Conservation (phyloP, 257 asterid species). For the Fraxinus americana region DNA sequence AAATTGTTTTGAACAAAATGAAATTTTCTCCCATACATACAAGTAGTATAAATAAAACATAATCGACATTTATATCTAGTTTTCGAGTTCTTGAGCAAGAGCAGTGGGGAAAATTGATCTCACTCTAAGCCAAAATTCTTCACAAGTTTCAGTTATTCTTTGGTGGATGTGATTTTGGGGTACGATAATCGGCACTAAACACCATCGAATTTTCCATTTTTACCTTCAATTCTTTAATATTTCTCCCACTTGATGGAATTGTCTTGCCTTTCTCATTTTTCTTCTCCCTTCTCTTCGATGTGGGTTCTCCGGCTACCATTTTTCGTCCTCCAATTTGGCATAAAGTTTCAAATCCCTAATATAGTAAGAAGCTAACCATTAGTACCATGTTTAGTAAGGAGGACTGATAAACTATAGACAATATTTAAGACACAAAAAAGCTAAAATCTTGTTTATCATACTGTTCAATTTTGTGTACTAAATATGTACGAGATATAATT, state of each 20-base stretch:
- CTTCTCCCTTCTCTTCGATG: not conserved
- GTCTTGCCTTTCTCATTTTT: not conserved
- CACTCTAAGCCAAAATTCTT: constrained; percentile 13
- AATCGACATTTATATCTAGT: constrained; percentile 1
- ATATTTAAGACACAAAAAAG: no score
- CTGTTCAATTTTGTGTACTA: no score
- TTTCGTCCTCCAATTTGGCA: constrained; percentile 41
- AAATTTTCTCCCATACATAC: constrained; percentile 20
- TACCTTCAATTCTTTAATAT: constrained; percentile 16
- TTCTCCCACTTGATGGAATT: constrained; percentile 4
- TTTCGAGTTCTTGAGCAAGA: constrained; percentile 29
- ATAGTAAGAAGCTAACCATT: not conserved
- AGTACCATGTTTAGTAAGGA: not conserved
- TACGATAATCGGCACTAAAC: constrained; percentile 61
- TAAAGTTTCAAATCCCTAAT: not conserved
- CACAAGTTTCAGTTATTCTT: constrained; percentile 43
- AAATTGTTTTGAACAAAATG: not conserved
- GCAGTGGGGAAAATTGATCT: constrained; percentile 42
- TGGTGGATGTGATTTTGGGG: constrained; percentile 68
- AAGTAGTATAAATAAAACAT: constrained; percentile 18
- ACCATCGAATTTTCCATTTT: constrained; percentile 42
- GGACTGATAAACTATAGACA: not conserved
- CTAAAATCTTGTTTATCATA: no score
- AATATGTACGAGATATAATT: not conserved
- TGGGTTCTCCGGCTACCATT: constrained; percentile 20